These are phyloP conservation scores for Nephromyces sp. DNA, from an alignment of 169 alveolate species.

Conservation along the genomic window DNA sequence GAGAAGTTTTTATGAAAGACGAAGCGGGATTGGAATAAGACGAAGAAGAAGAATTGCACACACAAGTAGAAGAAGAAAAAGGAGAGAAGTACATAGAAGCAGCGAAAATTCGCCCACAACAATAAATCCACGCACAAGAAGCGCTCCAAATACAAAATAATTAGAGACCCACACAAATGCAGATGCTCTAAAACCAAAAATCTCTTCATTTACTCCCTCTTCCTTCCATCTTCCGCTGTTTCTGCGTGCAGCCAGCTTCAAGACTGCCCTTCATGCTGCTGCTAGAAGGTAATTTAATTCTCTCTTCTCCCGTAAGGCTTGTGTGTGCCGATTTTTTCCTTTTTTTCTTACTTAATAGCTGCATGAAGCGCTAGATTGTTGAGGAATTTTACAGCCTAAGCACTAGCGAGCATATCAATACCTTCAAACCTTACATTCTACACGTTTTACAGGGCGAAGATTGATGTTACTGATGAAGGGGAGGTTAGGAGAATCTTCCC, in stretches of 20 bases:
- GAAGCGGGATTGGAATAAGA: neutral
- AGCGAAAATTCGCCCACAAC: neutral
- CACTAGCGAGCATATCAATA: neutral
- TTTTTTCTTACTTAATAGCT: neutral
- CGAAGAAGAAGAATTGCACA: neutral
- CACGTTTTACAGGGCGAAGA: slow-evolving; percentile 36
- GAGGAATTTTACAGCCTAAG: neutral
- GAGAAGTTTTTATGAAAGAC: neutral
- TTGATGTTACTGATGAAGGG: slow-evolving; percentile 45
- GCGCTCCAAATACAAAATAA: neutral
- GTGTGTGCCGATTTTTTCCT: neutral
- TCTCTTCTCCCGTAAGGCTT: neutral
- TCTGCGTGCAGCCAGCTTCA: slow-evolving; percentile 37
- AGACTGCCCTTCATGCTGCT: slow-evolving; percentile 51
- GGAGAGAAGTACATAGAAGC: neutral
- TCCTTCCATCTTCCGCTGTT: neutral
- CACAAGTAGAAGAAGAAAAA: neutral
- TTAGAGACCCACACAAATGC: neutral
- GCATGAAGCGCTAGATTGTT: neutral
- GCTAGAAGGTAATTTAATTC: slow-evolving; percentile 40
- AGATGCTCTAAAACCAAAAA: neutral
- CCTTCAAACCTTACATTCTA: neutral
- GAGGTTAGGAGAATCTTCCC: slow-evolving; percentile 48
- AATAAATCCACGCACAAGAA: neutral
- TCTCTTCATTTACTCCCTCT: neutral